phyloP scores from a whole-genome alignment of 208 protist genomes.

The Trypanosoma cruzi region DNA sequence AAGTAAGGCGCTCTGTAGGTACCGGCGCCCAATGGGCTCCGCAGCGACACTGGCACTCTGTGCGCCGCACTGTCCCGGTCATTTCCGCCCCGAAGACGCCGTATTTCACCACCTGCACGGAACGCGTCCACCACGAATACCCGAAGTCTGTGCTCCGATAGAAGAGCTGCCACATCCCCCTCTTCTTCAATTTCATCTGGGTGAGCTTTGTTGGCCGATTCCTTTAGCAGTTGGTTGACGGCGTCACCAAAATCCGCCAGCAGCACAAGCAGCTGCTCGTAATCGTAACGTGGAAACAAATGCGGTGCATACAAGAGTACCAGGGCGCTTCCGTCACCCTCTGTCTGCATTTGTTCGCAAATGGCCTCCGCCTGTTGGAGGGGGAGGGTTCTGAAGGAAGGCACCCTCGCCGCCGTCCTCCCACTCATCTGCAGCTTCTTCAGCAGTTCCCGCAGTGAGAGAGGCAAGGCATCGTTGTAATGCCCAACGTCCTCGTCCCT shows the following conservation, averaged over 20 bases:
- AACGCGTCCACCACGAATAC: constrained; percentile 7
- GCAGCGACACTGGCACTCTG: neutral
- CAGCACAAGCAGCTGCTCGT: constrained; percentile 42
- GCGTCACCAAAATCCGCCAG: constrained; percentile 30
- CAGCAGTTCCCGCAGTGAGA: constrained; percentile 5
- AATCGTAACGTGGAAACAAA: constrained; percentile 57
- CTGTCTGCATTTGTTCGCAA: neutral
- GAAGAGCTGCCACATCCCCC: neutral
- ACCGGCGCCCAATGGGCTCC: neutral
- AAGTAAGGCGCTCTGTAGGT: neutral
- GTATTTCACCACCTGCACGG: neutral
- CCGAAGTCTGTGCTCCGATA: neutral
- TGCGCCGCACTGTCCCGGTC: neutral
- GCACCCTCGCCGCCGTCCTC: neutral
- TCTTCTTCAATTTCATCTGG: too few species aligned
- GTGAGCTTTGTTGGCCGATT: neutral
- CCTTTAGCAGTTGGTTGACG: constrained; percentile 12
- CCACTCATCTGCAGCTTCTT: neutral
- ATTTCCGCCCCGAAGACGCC: neutral
- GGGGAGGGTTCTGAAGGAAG: neutral
- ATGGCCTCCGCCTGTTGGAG: neutral
- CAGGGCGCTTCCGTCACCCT: constrained; percentile 36
- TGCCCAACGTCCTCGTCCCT: neutral
- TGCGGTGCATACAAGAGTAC: constrained; percentile 63
- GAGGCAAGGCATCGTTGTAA: neutral